Base-by-base conservation (phyloP, 1,284 basidiomycete species). In the Pholiota adiposa region DNA sequence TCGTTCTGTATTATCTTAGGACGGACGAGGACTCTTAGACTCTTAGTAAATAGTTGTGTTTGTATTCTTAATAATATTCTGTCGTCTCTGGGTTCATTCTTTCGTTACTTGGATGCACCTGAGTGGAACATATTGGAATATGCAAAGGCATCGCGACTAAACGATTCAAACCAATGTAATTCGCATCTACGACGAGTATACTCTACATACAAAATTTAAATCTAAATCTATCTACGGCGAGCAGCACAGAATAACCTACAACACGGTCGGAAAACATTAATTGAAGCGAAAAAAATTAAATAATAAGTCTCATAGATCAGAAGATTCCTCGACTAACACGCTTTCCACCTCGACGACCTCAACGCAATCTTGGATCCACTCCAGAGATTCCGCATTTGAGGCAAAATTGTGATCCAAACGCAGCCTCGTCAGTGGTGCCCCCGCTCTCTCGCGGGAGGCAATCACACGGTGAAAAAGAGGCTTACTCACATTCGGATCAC, bases 401-500 rank as follows among this genome's bases (percentile, higher is more conserved):
- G 50, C 41, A 44, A 70, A 67, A 19, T 55, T 44, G 4, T 56
- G 43, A 51, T 72, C 71, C 21, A 73, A 56, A 50, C 53, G 63
- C 4, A 73, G 54, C 44, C 48, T 65, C 52, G 25, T 23, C 18
- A 70, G 27, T 6, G 69, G 68, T 4, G 40, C 51, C 2, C 64
- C 63, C n/a, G 62, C 41, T 3, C 48, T 31, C 31, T 60, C 51
- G n/a, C 70, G 67, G 8, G 44, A 40, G 8, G 14, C 18, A 25
- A 73, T 62, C 1, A 68, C 60, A 23, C 61, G 64, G 41, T 70
- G 68, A 16, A 73, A 62, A 11, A 72, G 67, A 9, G 68, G 68
- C 53, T 61, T 65, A 46, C 67, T 70, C 8, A 62, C 56, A 27
- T 63, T 51, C 7, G 65, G 25, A 50, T 72, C 70, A 0, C 65